Evolutionary conservation across 805 yeast genomes (phyloP), one percentile per base, ranked within the genome.

Genomic region (Wickerhamomyces xylosicus): DNA sequence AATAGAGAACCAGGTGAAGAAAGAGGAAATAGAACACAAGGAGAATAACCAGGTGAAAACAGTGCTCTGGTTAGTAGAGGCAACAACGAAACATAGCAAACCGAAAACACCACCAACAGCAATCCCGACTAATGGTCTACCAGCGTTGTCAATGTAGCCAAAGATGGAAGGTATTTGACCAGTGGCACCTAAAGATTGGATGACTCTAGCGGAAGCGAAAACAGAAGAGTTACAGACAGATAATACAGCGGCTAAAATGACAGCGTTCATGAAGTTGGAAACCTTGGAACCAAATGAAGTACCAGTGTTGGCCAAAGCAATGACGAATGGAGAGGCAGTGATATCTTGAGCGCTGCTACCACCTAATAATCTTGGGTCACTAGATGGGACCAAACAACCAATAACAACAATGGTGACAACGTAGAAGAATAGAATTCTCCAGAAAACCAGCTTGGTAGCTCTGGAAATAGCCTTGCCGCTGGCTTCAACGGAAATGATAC

Each of bases 281-380:
- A 84, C 83, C 39, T 75, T 60, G 20, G 72, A 79, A 35, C 63
- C 67, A 44, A 79, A 75, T 68, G 45, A 33, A 31, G n/a, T 11
- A 38, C 85, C 85, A 18, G 82, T 81, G 41, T 69, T 66, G 18
- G 58, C 61, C 38, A 80, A 68, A 21, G 90, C 86, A 59, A 83
- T 76, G 38, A 82, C 90, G 49, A 82, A 82, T 19, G 94, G 90
- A 14, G 90, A 82, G 10, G 87, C 85, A n/a, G 75, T 58, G 37
- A 79, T 79, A 48, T 74, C 77, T 41, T 69, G 76, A 29, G 65
- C 67, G 35, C 69, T 56, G 25, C 69, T 59, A 43, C 74, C 75
- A 25, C 61, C 61, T 38, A 70, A 41, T 37, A 81, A 58, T 43
- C 74, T 58, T 3, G 55, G 49, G 44, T 75, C 72, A 43, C 61